Conservation (phyloP, 2,329 filamentous ascomycete species). For the Zasmidium citrigriseum region DNA sequence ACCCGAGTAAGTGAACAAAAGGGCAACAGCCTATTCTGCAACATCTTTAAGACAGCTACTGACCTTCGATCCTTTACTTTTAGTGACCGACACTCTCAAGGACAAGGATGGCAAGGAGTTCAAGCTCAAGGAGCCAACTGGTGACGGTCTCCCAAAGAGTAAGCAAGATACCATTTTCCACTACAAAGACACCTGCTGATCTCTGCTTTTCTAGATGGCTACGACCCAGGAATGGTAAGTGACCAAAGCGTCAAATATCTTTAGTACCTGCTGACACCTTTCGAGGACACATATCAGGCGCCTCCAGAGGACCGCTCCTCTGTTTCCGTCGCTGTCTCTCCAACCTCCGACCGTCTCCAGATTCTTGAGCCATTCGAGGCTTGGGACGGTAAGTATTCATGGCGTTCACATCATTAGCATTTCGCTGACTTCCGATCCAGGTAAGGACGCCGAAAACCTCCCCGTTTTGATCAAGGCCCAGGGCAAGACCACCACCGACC, state of each 20-base stretch:
- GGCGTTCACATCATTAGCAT: not conserved
- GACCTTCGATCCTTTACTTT: too few species aligned
- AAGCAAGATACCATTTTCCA: too few species aligned
- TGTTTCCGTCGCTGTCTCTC: slow-evolving; percentile 80
- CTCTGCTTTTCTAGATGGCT: too few species aligned
- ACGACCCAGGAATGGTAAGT: slow-evolving; percentile 69
- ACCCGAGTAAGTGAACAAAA: slow-evolving; percentile 67
- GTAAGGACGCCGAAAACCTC: slow-evolving; percentile 80
- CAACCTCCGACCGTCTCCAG: slow-evolving; percentile 91
- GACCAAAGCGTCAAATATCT: too few species aligned
- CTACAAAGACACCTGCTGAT: too few species aligned
- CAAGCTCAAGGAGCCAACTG: slow-evolving; percentile 76
- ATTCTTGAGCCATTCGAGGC: slow-evolving; percentile 79
- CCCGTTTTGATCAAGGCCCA: slow-evolving; percentile 95
- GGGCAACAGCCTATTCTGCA: too few species aligned
- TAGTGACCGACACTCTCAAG: slow-evolving; percentile 88
- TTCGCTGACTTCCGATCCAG: slow-evolving; percentile 2
- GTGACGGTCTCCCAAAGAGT: slow-evolving; percentile 75
- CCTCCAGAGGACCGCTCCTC: slow-evolving; percentile 75
- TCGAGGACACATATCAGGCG: slow-evolving; percentile 77
- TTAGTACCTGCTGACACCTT: too few species aligned
- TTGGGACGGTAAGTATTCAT: slow-evolving; percentile 78
- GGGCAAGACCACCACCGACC: slow-evolving; percentile 61
- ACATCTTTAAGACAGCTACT: not conserved
- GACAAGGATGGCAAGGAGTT: slow-evolving; percentile 97